Evolutionary conservation across 345 rosid genomes (phyloP).

Genomic region (Draba incana): DNA sequence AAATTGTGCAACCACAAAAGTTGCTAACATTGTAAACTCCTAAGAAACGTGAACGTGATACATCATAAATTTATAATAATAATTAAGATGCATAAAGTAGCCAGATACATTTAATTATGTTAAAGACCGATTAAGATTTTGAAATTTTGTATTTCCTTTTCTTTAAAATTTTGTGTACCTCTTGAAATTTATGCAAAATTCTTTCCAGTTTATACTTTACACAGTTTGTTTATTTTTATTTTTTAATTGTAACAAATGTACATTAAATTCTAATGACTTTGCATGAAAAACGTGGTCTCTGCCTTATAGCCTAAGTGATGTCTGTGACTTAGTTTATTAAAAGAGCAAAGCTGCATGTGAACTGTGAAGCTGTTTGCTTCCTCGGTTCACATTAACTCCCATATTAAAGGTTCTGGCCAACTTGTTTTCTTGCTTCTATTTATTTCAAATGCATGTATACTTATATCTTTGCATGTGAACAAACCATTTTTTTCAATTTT

Average conservation of each 20-base stretch:
- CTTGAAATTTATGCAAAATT: background rate
- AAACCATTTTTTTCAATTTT: conserved; percentile 12
- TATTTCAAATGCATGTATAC: conserved; percentile 32
- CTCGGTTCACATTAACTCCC: conserved; percentile 35
- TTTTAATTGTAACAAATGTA: background rate
- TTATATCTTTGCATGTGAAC: conserved; percentile 35
- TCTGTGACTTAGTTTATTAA: conserved; percentile 36
- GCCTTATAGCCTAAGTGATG: conserved; percentile 23
- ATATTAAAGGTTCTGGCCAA: conserved; percentile 27
- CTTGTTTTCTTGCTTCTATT: conserved; percentile 34
- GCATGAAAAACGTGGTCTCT: conserved; percentile 27
- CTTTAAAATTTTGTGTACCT: background rate
- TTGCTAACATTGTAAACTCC: background rate
- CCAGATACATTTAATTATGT: conserved; percentile 5
- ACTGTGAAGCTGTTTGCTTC: conserved; percentile 29
- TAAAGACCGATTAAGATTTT: background rate
- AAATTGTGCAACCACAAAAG: too few species aligned
- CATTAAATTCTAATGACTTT: conserved; percentile 14
- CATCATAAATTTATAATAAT: background rate
- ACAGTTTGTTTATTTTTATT: too few species aligned
- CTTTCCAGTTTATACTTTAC: background rate
- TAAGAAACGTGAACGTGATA: background rate
- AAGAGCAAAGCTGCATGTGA: conserved; percentile 35
- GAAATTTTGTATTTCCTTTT: background rate
- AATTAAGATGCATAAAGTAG: background rate